Base-by-base conservation (phyloP, 2,329 filamentous ascomycete genomes). In the Clarireedia homoeocarpa region DNA sequence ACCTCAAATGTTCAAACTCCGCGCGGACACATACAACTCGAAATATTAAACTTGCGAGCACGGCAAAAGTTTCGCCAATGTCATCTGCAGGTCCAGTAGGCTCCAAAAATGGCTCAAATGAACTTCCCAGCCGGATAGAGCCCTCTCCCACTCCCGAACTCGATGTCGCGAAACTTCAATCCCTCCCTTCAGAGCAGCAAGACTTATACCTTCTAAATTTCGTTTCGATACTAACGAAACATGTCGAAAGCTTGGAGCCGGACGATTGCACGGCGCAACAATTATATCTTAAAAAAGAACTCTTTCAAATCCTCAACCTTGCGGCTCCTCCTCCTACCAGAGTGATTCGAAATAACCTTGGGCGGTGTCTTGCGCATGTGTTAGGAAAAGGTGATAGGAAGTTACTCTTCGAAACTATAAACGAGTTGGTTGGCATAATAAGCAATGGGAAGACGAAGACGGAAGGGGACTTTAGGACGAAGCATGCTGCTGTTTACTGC, bases 181-280 rank as follows among this genome's bases (percentile, higher is more conserved):
- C 88, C 52, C 82, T 97, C 48, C 89, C 92, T 45, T 84, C 89
- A 53, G 94, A 99, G 74, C 94, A 99, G 71, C 94, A 99, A 73
- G 91, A 96, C 67, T 82, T 99, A 12, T 95, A 94, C 71, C 81
- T 99, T 60, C 79, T 99, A 58, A 95, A 86, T 26, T 96, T 95
- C 69, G 87, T 91, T 38, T 87, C 91, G 27, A 83, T 87, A 59
- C 79, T 99, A 55, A 86, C 84, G 60, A 87, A 86, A 64, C 88
- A 96, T 77, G 88, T 95, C 46, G 78, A 84, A 53, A 76, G 76
- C 15, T 80, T 97, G 48, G 81, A 84, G 53, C 78, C 84, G 59
- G 89, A 96, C 64, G 88, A 88, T 68, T 88, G 91, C 63, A 92
- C 89, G 23, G 82, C 88, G 12, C 88, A 96, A 73, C 94, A 99